These are phyloP conservation scores for Torulaspora franciscae DNA, from an alignment of 805 yeast genomes.

Conservation along the genomic window DNA sequence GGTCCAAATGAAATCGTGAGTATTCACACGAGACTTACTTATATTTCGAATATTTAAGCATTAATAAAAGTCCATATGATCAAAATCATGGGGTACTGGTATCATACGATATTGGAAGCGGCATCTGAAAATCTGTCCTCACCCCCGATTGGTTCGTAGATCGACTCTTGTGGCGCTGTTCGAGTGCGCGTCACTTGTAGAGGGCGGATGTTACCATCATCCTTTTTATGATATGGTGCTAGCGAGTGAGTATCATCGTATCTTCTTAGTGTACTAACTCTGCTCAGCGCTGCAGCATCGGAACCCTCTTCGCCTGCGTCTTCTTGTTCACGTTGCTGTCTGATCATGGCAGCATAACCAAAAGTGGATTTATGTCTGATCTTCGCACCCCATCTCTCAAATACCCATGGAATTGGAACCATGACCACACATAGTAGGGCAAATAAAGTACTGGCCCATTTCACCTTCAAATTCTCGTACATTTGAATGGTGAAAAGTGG, in stretches of 20 bases:
- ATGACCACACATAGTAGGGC: conserved; percentile 60
- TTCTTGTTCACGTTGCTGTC: conserved; percentile 30
- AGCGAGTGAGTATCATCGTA: conserved; percentile 10
- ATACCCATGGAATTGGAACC: conserved; percentile 72
- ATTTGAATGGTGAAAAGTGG: conserved; percentile 84
- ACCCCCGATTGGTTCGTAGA: conserved; percentile 7
- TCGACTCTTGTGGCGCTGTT: conserved; percentile 7
- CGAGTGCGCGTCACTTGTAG: background rate
- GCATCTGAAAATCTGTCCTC: conserved; percentile 1
- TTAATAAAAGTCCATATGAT: background rate
- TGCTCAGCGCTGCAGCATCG: conserved; percentile 8
- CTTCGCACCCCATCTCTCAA: conserved; percentile 52
- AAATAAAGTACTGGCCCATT: conserved; percentile 74
- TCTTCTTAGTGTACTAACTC: conserved; percentile 10
- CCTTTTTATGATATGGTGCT: background rate
- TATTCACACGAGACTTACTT: background rate
- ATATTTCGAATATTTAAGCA: background rate
- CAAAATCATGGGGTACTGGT: background rate
- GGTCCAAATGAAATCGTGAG: background rate
- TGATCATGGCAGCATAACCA: conserved; percentile 53
- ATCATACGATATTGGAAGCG: conserved; percentile 7
- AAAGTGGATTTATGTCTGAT: conserved; percentile 54
- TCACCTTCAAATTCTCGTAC: conserved; percentile 64
- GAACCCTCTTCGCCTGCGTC: conserved; percentile 39
- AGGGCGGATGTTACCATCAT: background rate